These are phyloP conservation scores for Sphagnum fallax DNA, from an alignment of 228 moss, liverwort and hornwort genomes.

Conservation along the genomic window DNA sequence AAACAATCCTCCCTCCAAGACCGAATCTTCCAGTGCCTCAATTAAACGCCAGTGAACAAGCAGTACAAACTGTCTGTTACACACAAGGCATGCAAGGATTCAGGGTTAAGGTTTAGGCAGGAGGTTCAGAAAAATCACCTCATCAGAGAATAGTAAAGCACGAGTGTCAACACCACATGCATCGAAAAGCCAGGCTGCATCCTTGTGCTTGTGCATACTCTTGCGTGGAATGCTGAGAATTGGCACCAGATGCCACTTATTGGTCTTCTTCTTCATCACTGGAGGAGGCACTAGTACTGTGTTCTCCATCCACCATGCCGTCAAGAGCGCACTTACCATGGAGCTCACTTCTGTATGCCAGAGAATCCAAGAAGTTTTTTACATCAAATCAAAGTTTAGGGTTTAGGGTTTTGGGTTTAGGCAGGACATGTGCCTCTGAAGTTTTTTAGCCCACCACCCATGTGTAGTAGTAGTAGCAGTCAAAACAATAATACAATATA, in stretches of 20 bases:
- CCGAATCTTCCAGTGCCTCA: background rate
- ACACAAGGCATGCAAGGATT: no score
- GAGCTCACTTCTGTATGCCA: conserved; percentile 39
- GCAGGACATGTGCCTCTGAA: background rate
- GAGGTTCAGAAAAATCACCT: conserved; percentile 11
- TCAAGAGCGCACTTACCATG: conserved; percentile 39
- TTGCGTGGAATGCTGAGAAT: conserved; percentile 49
- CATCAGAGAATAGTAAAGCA: conserved; percentile 40
- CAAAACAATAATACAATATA: background rate
- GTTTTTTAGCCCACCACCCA: background rate
- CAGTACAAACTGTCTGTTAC: background rate
- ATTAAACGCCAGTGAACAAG: background rate
- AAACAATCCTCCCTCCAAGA: background rate
- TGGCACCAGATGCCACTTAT: conserved; percentile 39
- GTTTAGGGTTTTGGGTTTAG: background rate
- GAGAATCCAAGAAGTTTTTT: background rate
- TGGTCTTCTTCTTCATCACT: conserved; percentile 22
- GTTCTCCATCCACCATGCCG: conserved; percentile 44
- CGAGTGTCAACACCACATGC: conserved; percentile 45
- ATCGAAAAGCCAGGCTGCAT: conserved; percentile 48
- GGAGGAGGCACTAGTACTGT: conserved; percentile 10
- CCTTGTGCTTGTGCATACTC: conserved; percentile 45
- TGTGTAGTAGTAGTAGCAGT: background rate
- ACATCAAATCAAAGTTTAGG: background rate
- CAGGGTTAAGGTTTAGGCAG: background rate